A percentile compares a stretch with the other conserved stretches of the same genome.
phyloP scores from a whole-genome alignment of 2,329 filamentous ascomycete genomes.

The Myriosclerotinia curreyana region DNA sequence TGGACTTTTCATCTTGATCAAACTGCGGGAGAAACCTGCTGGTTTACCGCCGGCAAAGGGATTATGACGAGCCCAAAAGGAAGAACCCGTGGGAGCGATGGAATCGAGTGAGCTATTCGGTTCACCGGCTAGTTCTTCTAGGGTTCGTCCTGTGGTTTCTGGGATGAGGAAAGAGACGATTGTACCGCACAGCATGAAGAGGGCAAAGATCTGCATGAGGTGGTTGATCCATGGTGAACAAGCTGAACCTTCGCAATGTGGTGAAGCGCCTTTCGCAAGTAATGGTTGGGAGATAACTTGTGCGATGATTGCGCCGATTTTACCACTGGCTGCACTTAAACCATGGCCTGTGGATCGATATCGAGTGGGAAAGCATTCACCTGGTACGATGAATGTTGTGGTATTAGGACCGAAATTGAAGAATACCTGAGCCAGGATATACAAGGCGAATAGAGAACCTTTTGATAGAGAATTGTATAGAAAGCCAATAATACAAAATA shows the following conservation, averaged over 20 bases:
- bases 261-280: constrained; percentile 53
- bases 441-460: constrained; percentile 55
- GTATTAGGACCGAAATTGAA: constrained; percentile 66
- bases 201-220: constrained; percentile 72
- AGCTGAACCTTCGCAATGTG: constrained; percentile 47
- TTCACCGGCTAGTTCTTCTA: constrained; percentile 69
- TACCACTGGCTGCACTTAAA: constrained; percentile 63
- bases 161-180: constrained; percentile 70
- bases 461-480: constrained; percentile 50
- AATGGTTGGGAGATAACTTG: constrained; percentile 64
- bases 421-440: constrained; percentile 63
- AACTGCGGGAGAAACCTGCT: constrained; percentile 28
- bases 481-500: constrained; percentile 64
- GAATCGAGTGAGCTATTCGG: constrained; percentile 15
- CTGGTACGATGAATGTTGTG: constrained; percentile 63
- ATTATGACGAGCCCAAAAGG: constrained; percentile 22
- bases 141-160: constrained; percentile 70
- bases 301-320: constrained; percentile 65
- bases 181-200: constrained; percentile 75
- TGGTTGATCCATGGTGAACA: constrained; percentile 64
- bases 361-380: constrained; percentile 62
- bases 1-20: background rate
- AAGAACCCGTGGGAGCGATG: constrained; percentile 3
- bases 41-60: constrained; percentile 31
- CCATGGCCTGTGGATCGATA: constrained; percentile 63